Evolutionary conservation across 192 early-diverging fungal genomes (phyloP).

Genomic region (Mortierella hygrophila): DNA sequence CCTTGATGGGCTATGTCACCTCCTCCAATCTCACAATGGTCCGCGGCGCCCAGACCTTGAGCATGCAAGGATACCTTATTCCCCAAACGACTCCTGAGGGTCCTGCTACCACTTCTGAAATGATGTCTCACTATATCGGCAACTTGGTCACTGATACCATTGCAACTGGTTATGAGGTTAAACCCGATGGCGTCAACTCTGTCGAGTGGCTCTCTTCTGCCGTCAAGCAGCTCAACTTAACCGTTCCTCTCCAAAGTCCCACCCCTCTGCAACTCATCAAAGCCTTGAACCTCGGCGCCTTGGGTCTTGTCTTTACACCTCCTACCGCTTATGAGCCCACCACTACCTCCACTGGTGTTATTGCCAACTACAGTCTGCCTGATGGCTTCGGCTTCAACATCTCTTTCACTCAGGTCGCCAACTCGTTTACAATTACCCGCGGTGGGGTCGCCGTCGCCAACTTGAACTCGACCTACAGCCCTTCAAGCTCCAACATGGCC

Average conservation of each 20-base stretch:
- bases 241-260: constrained; percentile 47
- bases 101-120: constrained; percentile 46
- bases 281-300: constrained; percentile 57
- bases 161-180: too few relatives aligned
- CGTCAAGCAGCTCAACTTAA: constrained; percentile 42
- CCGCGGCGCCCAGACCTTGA: constrained; percentile 55
- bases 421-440: constrained; percentile 29
- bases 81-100: constrained; percentile 56
- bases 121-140: constrained; percentile 50
- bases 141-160: too few relatives aligned
- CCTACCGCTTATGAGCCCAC: neutral
- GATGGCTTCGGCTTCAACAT: constrained; percentile 64
- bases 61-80: constrained; percentile 58
- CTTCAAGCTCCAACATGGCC: constrained; percentile 34
- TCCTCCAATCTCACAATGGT: constrained; percentile 51
- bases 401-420: neutral
- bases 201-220: constrained; percentile 46
- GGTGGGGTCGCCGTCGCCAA: constrained; percentile 39
- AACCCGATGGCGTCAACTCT: constrained; percentile 9
- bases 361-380: constrained; percentile 57
- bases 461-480: constrained; percentile 30
- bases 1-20: constrained; percentile 57
- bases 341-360: constrained; percentile 13
- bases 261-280: constrained; percentile 57
- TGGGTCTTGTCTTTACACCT: constrained; percentile 55